A percentile compares a stretch with the other conserved stretches of the same genome.
Conservation (phyloP, 371 early-diverging fungal genomes). For the Parasitella parasitica region DNA sequence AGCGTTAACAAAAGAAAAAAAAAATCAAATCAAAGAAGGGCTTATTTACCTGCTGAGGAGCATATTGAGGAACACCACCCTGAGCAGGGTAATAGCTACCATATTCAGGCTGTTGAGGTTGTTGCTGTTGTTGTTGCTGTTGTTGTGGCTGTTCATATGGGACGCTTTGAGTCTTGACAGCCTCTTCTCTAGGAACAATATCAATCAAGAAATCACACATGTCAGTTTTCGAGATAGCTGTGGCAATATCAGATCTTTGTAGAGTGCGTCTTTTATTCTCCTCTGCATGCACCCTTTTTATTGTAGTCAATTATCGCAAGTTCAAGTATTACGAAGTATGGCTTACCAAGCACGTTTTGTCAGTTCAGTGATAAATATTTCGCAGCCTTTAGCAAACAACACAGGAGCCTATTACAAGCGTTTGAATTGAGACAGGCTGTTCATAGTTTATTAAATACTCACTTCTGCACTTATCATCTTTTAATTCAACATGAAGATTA, state of each 20-base stretch:
- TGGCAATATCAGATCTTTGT: constrained; percentile 94
- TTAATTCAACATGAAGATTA: background rate
- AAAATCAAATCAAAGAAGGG: background rate
- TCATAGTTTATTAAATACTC: background rate
- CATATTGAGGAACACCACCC: constrained; percentile 12
- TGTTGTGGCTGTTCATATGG: constrained; percentile 31
- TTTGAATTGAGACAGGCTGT: background rate
- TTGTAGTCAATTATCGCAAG: too few species aligned
- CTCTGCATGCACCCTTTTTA: constrained; percentile 88
- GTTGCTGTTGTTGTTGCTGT: constrained; percentile 18
- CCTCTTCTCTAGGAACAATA: constrained; percentile 95
- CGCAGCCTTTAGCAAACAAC: constrained; percentile 96
- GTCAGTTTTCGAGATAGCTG: constrained; percentile 93
- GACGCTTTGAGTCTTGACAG: constrained; percentile 19
- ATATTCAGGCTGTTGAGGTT: constrained; percentile 18
- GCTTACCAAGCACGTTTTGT: constrained; percentile 93
- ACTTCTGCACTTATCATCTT: constrained; percentile 48
- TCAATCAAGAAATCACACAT: constrained; percentile 99
- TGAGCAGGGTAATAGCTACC: constrained; percentile 17
- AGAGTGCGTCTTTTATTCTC: constrained; percentile 98
- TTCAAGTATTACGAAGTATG: too few species aligned
- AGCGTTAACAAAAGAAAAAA: too few species aligned
- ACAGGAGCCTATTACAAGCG: constrained; percentile 74
- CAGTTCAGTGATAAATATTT: constrained; percentile 96
- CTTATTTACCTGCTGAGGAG: constrained; percentile 10